Evolutionary conservation across 257 asterid genomes (phyloP).

Genomic region (Knoxia roxburghii): DNA sequence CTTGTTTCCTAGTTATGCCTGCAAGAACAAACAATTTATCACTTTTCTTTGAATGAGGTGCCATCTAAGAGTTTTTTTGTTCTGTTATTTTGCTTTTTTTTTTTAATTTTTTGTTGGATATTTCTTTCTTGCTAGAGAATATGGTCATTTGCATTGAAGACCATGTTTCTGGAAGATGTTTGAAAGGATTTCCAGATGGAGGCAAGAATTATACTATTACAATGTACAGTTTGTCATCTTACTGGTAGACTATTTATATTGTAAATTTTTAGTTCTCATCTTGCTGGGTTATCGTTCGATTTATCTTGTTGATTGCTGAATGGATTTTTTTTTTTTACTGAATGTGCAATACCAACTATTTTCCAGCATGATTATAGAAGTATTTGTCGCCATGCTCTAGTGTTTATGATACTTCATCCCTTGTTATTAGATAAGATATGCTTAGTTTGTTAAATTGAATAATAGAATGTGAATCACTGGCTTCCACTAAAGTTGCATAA

Average conservation of each 20-base stretch:
- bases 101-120: too few species aligned
- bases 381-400: neutral
- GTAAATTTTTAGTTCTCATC: neutral
- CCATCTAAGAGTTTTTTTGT: conserved; percentile 18
- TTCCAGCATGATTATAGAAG: neutral
- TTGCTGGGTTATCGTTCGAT: neutral
- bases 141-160: conserved; percentile 96
- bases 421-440: neutral
- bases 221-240: conserved; percentile 40
- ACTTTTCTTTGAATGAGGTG: conserved; percentile 15
- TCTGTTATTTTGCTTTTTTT: conserved; percentile 15
- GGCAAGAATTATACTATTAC: conserved; percentile 59
- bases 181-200: conserved; percentile 53
- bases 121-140: conserved; percentile 54
- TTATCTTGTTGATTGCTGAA: neutral
- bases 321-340: too few species aligned
- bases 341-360: neutral
- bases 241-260: neutral
- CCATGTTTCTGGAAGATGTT: conserved; percentile 70
- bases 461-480: neutral
- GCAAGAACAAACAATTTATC: too few species aligned
- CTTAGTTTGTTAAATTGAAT: neutral
- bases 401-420: neutral
- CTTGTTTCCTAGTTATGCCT: too few species aligned
- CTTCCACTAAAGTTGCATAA: neutral